Percentiles rank a stretch among this genome's conserved stretches.
These are phyloP conservation scores for Pisolithus sp. DNA, from an alignment of 768 basidiomycete species.

Conservation along the genomic window DNA sequence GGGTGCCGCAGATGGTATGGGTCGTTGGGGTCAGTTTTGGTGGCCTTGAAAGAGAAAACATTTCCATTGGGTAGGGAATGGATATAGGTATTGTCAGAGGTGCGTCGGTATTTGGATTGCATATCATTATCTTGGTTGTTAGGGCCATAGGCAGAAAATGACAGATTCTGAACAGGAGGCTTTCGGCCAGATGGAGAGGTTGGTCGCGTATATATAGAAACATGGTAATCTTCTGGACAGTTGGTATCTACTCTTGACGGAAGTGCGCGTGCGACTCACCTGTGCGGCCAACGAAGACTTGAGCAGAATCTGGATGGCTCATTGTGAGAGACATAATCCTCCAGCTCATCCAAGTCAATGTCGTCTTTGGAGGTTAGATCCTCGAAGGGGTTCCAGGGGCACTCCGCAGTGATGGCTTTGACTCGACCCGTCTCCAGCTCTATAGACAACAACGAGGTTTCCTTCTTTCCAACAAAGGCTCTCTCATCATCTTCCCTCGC, in stretches of 20 bases:
- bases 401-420: slow-evolving; percentile 70
- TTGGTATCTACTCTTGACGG: slow-evolving; percentile 2
- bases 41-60: slow-evolving; percentile 64
- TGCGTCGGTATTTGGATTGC: slow-evolving; percentile 68
- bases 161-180: slow-evolving; percentile 67
- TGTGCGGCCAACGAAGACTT: slow-evolving; percentile 62
- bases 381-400: slow-evolving; percentile 68
- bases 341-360: slow-evolving; percentile 54
- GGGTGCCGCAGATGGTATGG: slow-evolving; percentile 28
- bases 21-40: slow-evolving; percentile 18
- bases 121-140: slow-evolving; percentile 76
- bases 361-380: slow-evolving; percentile 39
- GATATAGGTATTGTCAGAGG: slow-evolving; percentile 75
- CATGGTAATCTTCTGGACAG: slow-evolving; percentile 69
- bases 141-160: slow-evolving; percentile 89
- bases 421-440: slow-evolving; percentile 77
- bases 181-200: slow-evolving; percentile 28
- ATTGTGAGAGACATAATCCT: slow-evolving; percentile 37
- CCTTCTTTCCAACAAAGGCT: slow-evolving; percentile 86
- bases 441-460: slow-evolving; percentile 71
- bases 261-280: slow-evolving; percentile 33
- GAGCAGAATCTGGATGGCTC: slow-evolving; percentile 27
- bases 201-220: slow-evolving; percentile 70
- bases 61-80: slow-evolving; percentile 77
- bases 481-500: slow-evolving; percentile 46